Evolutionary conservation across 805 yeast species (phyloP).

Genomic region (Saccharomyces eubayanus): DNA sequence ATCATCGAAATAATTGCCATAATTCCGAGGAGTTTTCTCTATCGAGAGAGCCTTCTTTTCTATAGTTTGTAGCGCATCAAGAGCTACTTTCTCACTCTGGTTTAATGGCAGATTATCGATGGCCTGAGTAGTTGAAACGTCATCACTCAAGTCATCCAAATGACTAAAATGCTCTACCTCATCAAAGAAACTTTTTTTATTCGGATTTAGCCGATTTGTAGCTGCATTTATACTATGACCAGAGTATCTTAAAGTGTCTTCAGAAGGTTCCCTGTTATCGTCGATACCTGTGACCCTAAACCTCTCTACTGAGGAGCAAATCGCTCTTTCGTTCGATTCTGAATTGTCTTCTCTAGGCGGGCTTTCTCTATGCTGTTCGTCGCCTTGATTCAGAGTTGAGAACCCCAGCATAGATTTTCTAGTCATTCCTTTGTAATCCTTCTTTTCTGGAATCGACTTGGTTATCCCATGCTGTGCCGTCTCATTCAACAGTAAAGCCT

Average conservation of each 20-base stretch:
- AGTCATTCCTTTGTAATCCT: neutral
- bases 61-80: neutral
- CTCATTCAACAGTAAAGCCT: neutral
- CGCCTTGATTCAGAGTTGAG: neutral
- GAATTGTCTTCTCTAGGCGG: neutral
- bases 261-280: neutral
- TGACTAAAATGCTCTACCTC: neutral
- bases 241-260: neutral
- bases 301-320: neutral
- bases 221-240: neutral
- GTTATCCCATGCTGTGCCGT: neutral
- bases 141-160: neutral
- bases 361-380: neutral
- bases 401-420: neutral
- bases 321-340: neutral
- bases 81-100: neutral
- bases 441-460: neutral
- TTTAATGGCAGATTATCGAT: neutral
- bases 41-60: neutral
- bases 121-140: neutral
- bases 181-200: neutral
- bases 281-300: neutral
- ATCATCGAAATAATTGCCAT: neutral
- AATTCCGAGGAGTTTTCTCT: neutral
- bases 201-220: neutral